Evolutionary conservation across 768 basidiomycete genomes (phyloP), one percentile per base, ranked within the genome.

Genomic region (Paxillus ammoniavirescens): DNA sequence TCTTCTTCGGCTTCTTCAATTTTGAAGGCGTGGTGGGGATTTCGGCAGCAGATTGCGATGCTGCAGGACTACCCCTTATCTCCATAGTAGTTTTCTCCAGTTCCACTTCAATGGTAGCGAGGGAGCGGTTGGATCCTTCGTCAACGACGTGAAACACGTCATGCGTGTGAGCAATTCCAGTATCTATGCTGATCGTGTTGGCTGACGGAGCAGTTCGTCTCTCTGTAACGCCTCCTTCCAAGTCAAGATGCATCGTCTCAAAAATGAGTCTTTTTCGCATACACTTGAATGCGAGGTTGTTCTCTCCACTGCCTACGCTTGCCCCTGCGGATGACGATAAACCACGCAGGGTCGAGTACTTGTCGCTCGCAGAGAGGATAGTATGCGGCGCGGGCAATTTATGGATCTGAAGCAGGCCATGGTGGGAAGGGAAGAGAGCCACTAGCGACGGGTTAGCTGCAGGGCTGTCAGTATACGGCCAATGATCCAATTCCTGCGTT

Each of bases 201-300:
- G 71, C 57, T 18, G 74, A 68, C 9, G 84, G 78, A 5, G 73
- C 82, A 9, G 88, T 91, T 56, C 86, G 80, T 46, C 91, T 77
- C 66, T 90, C 89, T 12, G 81, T 77, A 26, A 92, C 82, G 14
- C 93, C 89, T n/a, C 93, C 88, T 67, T 94, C 90, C 36, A 91
- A 75, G 66, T 89, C 87, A 23, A 96, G 75, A 70, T 96, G 93
- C 54, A 98, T 74, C 23, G 93, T 98, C 74, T 98, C 96, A 61
- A 98, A 82, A 18, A 95, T 74, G 52, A 98, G 77, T 47, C 93
- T 76, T 66, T 90, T 93, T 61, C 95, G 77, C 63, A 87, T 97
- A 64, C 91, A 89, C 67, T 87, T 90, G 79, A 98, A 99, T 12
- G 89, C 93, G 8, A 99, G 78, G 63, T 98, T 98, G 72, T 98